These are phyloP conservation scores for Suillus spraguei DNA, from an alignment of 768 basidiomycete genomes.

Conservation along the genomic window DNA sequence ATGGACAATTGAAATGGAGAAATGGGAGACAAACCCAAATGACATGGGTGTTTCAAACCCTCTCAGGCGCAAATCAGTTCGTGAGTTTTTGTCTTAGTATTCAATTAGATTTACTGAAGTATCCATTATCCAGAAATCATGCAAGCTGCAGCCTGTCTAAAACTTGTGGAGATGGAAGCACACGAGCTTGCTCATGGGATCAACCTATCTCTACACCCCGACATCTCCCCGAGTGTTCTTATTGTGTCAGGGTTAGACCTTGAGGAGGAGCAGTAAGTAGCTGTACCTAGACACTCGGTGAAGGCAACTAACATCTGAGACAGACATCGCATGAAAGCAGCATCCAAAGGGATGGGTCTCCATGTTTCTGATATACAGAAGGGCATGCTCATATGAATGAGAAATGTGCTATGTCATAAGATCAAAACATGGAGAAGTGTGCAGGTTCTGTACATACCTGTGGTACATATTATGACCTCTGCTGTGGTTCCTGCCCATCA, in stretches of 20 bases:
- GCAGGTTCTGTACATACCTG: background rate
- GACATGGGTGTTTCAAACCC: background rate
- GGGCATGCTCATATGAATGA: background rate
- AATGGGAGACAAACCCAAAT: background rate
- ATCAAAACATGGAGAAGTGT: background rate
- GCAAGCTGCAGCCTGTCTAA: background rate
- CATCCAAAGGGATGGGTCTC: background rate
- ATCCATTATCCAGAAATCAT: background rate
- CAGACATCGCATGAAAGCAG: background rate
- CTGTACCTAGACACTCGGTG: background rate
- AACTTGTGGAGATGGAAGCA: slow-evolving; percentile 16
- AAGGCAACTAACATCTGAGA: background rate
- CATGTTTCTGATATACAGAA: slow-evolving; percentile 1
- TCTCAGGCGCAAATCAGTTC: background rate
- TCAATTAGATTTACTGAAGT: background rate
- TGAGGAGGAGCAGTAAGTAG: slow-evolving; percentile 20
- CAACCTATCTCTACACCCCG: slow-evolving; percentile 7
- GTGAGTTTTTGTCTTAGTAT: background rate
- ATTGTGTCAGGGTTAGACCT: slow-evolving; percentile 19
- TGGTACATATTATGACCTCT: background rate
- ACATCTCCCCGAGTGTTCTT: slow-evolving; percentile 14
- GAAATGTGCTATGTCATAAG: background rate
- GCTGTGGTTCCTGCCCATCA: background rate
- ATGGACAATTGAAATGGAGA: background rate
- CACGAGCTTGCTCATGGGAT: background rate